A percentile compares a stretch with the other conserved stretches of the same genome.
Conservation (phyloP, 1,284 basidiomycete species). For the Lignosus rhinocerotis region DNA sequence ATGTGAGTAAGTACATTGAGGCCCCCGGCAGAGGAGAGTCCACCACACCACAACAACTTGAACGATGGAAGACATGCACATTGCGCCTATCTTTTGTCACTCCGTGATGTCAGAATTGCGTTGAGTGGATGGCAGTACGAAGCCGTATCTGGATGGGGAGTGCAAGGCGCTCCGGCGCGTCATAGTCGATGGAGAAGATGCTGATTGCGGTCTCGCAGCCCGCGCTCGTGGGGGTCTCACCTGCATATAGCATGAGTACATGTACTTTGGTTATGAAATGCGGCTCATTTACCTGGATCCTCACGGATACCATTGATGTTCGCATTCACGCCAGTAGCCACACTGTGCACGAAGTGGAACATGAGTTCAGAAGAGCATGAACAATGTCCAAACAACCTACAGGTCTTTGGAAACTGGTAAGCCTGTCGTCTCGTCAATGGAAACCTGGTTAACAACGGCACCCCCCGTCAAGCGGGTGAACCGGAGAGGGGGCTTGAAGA, state of each 20-base stretch:
- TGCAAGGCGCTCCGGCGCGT: conserved; percentile 27
- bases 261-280: not conserved
- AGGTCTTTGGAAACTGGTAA: conserved; percentile 25
- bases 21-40: too few relatives aligned
- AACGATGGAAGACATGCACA: too few relatives aligned
- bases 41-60: too few relatives aligned
- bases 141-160: conserved; percentile 26
- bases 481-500: conserved; percentile 27
- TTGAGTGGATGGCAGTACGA: conserved; percentile 13
- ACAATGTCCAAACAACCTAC: conserved; percentile 12
- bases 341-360: conserved; percentile 8
- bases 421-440: conserved; percentile 26
- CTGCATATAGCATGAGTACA: conserved; percentile 5
- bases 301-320: conserved; percentile 25
- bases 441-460: conserved; percentile 24
- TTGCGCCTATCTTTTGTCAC: not conserved
- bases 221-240: conserved; percentile 28
- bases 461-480: conserved; percentile 31
- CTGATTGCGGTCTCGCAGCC: conserved; percentile 30
- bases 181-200: conserved; percentile 33
- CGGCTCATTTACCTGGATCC: conserved; percentile 27
- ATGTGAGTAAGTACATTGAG: too few relatives aligned
- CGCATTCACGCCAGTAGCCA: conserved; percentile 26
- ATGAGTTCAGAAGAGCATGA: not conserved
- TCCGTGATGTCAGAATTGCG: not conserved